A percentile compares a stretch with the other conserved stretches of the same genome.
Conservation (phyloP, 225 moss, liverwort and hornwort species). For the Pseudisothecium myosuroides region DNA sequence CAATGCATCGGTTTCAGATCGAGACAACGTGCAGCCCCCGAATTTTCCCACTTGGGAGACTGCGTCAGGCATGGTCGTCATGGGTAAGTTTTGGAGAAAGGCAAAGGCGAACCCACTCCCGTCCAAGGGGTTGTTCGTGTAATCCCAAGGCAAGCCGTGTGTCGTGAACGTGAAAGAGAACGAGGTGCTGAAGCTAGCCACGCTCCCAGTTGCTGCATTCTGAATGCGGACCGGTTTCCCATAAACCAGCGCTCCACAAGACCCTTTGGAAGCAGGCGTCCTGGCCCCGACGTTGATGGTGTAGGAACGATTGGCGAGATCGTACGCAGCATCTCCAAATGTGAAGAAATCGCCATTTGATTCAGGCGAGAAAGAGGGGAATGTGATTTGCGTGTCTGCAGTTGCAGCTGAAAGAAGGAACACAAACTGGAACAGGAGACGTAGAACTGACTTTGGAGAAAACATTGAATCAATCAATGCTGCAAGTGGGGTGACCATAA, state of each 20-base stretch:
- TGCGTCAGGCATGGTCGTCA: background rate
- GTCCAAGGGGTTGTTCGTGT: background rate
- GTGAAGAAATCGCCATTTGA: background rate
- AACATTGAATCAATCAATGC: background rate
- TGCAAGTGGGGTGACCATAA: background rate
- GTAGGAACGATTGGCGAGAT: background rate
- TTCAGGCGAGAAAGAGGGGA: background rate
- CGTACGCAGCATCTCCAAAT: background rate
- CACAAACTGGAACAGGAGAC: background rate
- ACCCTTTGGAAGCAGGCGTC: background rate
- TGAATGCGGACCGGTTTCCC: background rate
- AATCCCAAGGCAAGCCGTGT: background rate
- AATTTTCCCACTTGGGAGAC: too few species aligned
- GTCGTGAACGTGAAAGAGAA: background rate
- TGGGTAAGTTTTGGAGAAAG: background rate
- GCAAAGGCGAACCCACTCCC: background rate
- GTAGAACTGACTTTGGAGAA: background rate
- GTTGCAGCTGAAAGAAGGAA: background rate
- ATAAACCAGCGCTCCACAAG: background rate
- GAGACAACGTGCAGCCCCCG: background rate
- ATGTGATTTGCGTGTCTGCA: background rate
- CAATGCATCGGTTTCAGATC: background rate
- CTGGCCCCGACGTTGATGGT: too few species aligned
- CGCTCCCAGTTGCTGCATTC: background rate
- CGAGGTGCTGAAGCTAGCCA: background rate